These are phyloP conservation scores for Phytophthora pistaciae DNA, from an alignment of 352 stramenopile species.

Conservation along the genomic window DNA sequence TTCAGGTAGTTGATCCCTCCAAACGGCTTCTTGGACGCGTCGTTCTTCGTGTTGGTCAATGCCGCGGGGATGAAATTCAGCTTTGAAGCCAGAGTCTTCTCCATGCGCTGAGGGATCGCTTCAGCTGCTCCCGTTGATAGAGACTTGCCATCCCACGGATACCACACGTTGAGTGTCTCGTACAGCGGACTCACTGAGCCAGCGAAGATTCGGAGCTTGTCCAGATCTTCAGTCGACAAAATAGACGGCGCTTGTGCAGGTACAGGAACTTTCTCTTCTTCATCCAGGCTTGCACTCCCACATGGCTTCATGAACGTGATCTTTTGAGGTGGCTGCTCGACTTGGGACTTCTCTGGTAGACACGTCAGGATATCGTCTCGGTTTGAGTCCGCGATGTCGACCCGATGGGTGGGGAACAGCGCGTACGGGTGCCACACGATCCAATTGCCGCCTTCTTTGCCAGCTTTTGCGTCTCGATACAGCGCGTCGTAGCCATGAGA, in stretches of 20 bases:
- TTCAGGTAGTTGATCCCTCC: slow-evolving; percentile 61
- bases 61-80: slow-evolving; percentile 36
- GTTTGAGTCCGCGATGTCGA: slow-evolving; percentile 38
- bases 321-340: slow-evolving; percentile 7
- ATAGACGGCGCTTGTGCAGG: not conserved
- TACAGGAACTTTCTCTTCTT: slow-evolving; percentile 15
- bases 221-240: slow-evolving; percentile 23
- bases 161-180: slow-evolving; percentile 40
- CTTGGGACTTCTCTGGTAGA: slow-evolving; percentile 32
- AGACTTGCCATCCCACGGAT: slow-evolving; percentile 59
- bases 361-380: slow-evolving; percentile 13
- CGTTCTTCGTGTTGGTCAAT: not conserved
- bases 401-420: slow-evolving; percentile 54
- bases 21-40: slow-evolving; percentile 48
- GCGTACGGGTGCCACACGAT: slow-evolving; percentile 59
- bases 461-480: slow-evolving; percentile 31
- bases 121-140: slow-evolving; percentile 43
- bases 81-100: slow-evolving; percentile 57
- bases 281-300: not conserved
- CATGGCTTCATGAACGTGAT: slow-evolving; percentile 31
- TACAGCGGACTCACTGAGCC: slow-evolving; percentile 39
- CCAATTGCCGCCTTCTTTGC: slow-evolving; percentile 33
- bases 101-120: slow-evolving; percentile 43
- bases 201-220: slow-evolving; percentile 31
- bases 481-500: slow-evolving; percentile 63